phyloP scores from a whole-genome alignment of 805 yeast species.

The Starmera amethionina region DNA sequence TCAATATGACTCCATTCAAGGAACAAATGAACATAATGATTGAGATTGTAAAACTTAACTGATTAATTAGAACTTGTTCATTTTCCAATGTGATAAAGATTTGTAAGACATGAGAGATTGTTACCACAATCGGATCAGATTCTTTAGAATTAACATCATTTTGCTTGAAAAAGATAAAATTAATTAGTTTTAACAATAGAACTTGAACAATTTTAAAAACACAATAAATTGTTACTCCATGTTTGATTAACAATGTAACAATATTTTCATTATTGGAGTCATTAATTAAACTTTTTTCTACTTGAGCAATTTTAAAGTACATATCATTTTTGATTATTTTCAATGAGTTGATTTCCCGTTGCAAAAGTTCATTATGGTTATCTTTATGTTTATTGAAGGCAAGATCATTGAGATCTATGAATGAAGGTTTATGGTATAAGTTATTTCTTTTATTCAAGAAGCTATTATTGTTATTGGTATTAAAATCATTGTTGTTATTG shows the following conservation, averaged over 20 bases:
- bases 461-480: not conserved
- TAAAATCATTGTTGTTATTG: not conserved
- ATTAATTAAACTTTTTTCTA: conserved; percentile 4
- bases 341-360: conserved; percentile 13
- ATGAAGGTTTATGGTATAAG: conserved; percentile 13
- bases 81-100: conserved; percentile 24
- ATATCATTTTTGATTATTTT: conserved; percentile 16
- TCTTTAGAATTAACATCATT: conserved; percentile 10
- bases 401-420: conserved; percentile 12
- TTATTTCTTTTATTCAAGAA: conserved; percentile 10
- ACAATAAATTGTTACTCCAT: conserved; percentile 24
- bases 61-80: conserved; percentile 25
- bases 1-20: conserved; percentile 51
- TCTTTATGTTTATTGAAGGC: conserved; percentile 3
- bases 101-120: conserved; percentile 24
- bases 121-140: conserved; percentile 29
- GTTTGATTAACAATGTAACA: not conserved
- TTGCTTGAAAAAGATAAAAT: conserved; percentile 12
- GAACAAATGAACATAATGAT: conserved; percentile 53
- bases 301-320: conserved; percentile 8
- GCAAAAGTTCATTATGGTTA: conserved; percentile 2
- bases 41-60: conserved; percentile 39
- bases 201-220: conserved; percentile 25
- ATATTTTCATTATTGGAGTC: not conserved
- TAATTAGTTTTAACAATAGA: conserved; percentile 17